Base-by-base conservation (phyloP, 148 eudicot genomes). In the Amaranthus cruentus region DNA sequence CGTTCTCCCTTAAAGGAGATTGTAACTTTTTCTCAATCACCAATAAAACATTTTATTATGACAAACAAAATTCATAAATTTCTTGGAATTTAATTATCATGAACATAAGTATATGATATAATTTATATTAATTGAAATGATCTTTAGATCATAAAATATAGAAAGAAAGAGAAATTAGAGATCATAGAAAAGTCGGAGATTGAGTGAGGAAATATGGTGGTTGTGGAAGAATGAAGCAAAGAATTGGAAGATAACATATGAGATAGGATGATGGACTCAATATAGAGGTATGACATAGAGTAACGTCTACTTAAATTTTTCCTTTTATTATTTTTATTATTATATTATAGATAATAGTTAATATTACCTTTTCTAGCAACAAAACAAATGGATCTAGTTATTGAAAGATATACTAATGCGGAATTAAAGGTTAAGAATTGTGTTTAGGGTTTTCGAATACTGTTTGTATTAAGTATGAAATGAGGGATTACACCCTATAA, bases 231-330 rank as follows among this genome's bases (percentile, higher is more conserved):
- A 56, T 18, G 6, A 56, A 11, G 5, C 15, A 56, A 5, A 62
- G 6, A 42, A 6, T 47, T 53, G 49, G 66, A 59, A 6, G 5
- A 15, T 62, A 18, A 67, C 55, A 47, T 49, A 67, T 42, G 28
- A 10, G 70, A 21, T 62, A 63, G 48, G 55, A 62, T 70, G 64
- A 62, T 11, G 70, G 49, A 77, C 55, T 21, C 70, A 52, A 71
- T 71, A 66, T 72, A 53, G 56, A 55, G 38, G 47, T 63, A 48
- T 21, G n/a, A 61, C 73, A 21, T 73, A 76, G 83, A 81, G 83
- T 81, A 81, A 81, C 83, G 77, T 81, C 77, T 81, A 81, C 80
- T 76, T 72, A 74, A 81, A 81, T 76, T 72, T 80, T 55, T 38
- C 67, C 28, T 42, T 47, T 76, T 61, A 8, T 66, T 43, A 47